phyloP scores from a whole-genome alignment of 345 rosid species.

The Acer yangbiense region DNA sequence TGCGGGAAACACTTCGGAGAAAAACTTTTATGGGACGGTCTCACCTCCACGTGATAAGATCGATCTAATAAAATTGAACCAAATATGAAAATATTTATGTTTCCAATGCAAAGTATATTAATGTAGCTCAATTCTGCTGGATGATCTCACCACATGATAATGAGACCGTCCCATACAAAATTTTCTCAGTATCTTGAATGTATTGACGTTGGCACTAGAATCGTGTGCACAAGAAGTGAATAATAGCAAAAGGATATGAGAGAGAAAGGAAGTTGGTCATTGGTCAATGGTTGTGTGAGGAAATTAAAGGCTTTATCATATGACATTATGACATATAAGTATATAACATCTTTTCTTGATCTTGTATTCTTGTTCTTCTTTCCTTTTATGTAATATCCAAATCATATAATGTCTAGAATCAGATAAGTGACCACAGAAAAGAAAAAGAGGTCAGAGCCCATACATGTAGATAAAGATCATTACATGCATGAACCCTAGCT shows the following conservation, averaged over 20 bases:
- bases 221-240: background rate
- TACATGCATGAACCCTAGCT: no score
- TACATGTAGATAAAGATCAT: no score
- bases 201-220: background rate
- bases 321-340: no score
- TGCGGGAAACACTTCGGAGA: no score
- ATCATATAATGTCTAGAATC: background rate
- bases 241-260: background rate
- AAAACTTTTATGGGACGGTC: no score
- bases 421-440: background rate
- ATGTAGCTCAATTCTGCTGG: no score
- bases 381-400: background rate
- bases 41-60: no score
- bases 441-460: slow-evolving; percentile 17
- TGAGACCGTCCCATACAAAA: no score
- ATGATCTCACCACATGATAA: no score
- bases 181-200: background rate
- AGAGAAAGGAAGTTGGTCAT: background rate
- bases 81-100: no score
- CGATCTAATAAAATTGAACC: no score
- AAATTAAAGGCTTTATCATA: background rate
- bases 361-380: background rate
- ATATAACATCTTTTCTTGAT: background rate
- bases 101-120: no score
- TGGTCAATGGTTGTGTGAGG: background rate